phyloP scores from a whole-genome alignment of 2,329 filamentous ascomycete species.

The Sarocladium brachiariae region DNA sequence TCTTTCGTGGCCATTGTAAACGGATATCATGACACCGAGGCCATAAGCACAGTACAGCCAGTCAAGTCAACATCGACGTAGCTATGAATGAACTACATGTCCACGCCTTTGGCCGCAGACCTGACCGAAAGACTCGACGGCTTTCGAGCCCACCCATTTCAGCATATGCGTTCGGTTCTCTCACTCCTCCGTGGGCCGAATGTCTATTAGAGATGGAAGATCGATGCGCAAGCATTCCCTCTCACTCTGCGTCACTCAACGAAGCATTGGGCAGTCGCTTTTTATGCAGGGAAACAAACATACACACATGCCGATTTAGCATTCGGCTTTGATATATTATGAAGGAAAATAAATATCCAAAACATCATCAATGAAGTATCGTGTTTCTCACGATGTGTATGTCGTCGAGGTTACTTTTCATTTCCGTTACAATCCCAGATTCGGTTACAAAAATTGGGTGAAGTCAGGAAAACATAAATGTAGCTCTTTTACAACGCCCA shows the following conservation, averaged over 20 bases:
- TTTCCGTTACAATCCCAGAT: no score
- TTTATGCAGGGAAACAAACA: conserved; percentile 38
- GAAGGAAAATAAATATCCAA: neutral
- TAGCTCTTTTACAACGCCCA: no score
- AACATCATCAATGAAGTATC: no score
- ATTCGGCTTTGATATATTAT: neutral
- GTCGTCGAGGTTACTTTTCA: no score
- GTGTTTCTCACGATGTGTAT: no score
- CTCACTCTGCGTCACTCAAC: conserved; percentile 44
- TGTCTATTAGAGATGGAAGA: conserved; percentile 50
- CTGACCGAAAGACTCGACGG: neutral
- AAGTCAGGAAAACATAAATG: no score
- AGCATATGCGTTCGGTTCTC: conserved; percentile 47
- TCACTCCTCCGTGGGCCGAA: conserved; percentile 43
- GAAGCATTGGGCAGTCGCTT: conserved; percentile 39
- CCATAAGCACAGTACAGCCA: no score
- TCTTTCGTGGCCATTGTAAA: neutral
- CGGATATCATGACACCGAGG: no score
- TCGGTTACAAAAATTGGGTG: no score
- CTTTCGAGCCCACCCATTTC: conserved; percentile 30
- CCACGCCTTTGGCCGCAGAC: neutral
- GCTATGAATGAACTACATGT: conserved; percentile 11
- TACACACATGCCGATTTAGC: neutral
- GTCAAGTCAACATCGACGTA: conserved; percentile 10
- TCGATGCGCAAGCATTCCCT: conserved; percentile 32